A percentile compares a stretch with the other conserved stretches of the same genome.
These are phyloP conservation scores for Dictyostelium brefeldianum DNA, from an alignment of 78 protist species.

Conservation along the genomic window DNA sequence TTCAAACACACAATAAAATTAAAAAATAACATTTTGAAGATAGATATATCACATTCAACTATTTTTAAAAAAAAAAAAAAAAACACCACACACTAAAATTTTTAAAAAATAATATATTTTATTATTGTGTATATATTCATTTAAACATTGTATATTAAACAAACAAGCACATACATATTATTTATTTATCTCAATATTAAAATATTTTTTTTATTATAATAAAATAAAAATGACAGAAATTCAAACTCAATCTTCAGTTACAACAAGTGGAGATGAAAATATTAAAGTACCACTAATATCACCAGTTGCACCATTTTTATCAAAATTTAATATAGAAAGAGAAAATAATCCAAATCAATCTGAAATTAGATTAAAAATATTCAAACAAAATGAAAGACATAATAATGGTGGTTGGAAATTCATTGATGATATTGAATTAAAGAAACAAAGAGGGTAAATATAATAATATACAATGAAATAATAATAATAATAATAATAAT, in stretches of 20 bases:
- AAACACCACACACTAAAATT: too few relatives aligned
- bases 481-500: not conserved
- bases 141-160: too few relatives aligned
- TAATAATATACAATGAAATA: too few relatives aligned
- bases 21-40: too few relatives aligned
- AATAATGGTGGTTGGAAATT: conserved; percentile 74
- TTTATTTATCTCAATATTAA: not conserved
- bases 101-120: too few relatives aligned
- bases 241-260: not conserved
- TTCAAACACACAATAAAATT: too few relatives aligned
- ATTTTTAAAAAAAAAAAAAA: too few relatives aligned
- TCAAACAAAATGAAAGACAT: conserved; percentile 68
- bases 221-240: conserved; percentile 4
- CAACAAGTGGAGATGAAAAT: not conserved
- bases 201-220: too few relatives aligned
- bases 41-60: too few relatives aligned
- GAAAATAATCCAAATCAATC: conserved; percentile 28
- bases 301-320: not conserved
- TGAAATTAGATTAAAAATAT: conserved; percentile 16
- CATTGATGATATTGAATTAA: conserved; percentile 49
- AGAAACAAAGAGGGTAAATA: conserved; percentile 74
- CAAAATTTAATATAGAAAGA: not conserved
- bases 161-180: too few relatives aligned
- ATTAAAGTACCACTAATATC: not conserved
- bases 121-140: too few relatives aligned